Base-by-base conservation (phyloP, 129 eudicot species). In the Heracleum sosnowskyi region DNA sequence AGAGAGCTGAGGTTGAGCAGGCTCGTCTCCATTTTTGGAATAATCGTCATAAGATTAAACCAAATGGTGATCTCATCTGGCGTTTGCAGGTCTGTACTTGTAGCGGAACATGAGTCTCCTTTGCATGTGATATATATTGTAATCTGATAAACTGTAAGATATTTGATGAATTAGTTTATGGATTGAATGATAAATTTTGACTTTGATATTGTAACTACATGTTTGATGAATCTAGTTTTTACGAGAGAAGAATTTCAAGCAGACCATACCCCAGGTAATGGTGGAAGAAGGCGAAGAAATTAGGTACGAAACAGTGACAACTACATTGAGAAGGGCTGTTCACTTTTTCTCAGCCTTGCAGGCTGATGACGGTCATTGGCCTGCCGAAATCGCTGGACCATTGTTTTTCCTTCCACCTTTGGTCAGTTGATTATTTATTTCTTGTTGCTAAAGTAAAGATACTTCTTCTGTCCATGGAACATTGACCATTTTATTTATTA, bases 281-380 rank as follows among this genome's bases (percentile, higher is more conserved):
- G 77, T 44, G 13, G 57, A 73, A 49, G 77, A 73, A 26, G 57
- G 57, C 0, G 93, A 91, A 79, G 93, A 89, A 57, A 81, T 93
- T 34, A 85, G 93, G 15, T 76, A 91, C 7, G 96, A 89, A 72
- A 79, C 81, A 24, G 93, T 89, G 71, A 86, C 93, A 34, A 75
- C 81, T 46, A 77, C 97, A 1, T 69, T 93, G 75, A 81, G 81
- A 68, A 87, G 98, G 74, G 89, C 91, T 2, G 91, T 89, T 18
- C 81, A 78, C 68, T 89, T 86, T 84, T 91, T 88, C 76, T 77
- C 96, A 51, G 97, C 97, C 53, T 80, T 93, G 87, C 98, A 93
- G 71, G 91, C 98, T 8, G 85, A 77, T 11, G 87, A 93, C 64
- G 98, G 98, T 69, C 98, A 91, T 80, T 93, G 98, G 98, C 98